Conservation (phyloP, 2,329 filamentous ascomycete species). For the Pezicula rhizophila region DNA sequence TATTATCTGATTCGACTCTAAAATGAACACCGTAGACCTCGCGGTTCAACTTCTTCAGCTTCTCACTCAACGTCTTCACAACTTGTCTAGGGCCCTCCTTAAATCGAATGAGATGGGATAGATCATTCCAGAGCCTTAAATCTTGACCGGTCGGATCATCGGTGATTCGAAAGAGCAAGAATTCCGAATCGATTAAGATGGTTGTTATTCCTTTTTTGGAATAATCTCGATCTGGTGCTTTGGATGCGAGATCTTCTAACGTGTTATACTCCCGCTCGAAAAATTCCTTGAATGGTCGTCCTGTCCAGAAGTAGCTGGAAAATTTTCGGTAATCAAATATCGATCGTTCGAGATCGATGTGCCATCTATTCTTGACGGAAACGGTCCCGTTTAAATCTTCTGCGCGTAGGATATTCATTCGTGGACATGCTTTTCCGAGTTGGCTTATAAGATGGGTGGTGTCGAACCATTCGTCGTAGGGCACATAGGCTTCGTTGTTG, state of each 20-base stretch:
- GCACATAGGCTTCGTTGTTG: conserved; percentile 25
- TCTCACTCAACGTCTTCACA: conserved; percentile 13
- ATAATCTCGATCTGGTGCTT: conserved; percentile 7
- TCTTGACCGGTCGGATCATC: conserved; percentile 31
- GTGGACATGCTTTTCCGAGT: conserved; percentile 24
- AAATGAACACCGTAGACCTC: conserved; percentile 29
- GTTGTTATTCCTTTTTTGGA: conserved; percentile 24
- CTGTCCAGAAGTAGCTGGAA: conserved; percentile 27
- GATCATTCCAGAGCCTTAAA: conserved; percentile 30
- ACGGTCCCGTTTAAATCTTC: conserved; percentile 16
- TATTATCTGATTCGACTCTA: conserved; percentile 31
- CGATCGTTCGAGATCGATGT: conserved; percentile 18
- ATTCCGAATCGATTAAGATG: conserved; percentile 25
- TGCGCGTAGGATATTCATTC: conserved; percentile 27
- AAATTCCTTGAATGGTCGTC: conserved; percentile 24
- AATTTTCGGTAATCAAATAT: conserved; percentile 18
- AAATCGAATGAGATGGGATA: conserved; percentile 27
- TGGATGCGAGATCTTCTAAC: conserved; percentile 6
- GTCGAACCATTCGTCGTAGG: conserved; percentile 31
- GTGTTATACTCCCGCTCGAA: conserved; percentile 16
- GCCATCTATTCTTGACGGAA: conserved; percentile 19
- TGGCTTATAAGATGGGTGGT: conserved; percentile 21
- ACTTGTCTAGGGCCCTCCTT: conserved; percentile 22
- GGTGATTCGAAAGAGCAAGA: conserved; percentile 30
- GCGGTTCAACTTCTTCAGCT: too few species aligned